These are phyloP conservation scores for Erodium texanum DNA, from an alignment of 441 rosid species.

Conservation along the genomic window DNA sequence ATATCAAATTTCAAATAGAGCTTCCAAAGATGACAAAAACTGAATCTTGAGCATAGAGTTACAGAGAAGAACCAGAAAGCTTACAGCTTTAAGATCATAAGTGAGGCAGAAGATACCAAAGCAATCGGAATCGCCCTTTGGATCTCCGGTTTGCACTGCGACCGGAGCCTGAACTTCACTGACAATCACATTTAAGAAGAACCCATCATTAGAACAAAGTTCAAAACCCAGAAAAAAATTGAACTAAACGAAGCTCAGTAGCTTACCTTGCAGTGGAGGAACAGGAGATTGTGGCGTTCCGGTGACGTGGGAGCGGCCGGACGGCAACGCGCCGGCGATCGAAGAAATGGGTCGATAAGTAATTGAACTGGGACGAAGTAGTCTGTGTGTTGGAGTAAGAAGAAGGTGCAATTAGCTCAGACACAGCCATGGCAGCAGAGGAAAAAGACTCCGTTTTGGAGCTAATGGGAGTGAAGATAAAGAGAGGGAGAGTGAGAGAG, in stretches of 20 bases:
- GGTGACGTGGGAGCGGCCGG: not conserved
- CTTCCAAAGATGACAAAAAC: no score
- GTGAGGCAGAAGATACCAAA: slow-evolving; percentile 22
- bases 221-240: no score
- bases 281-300: not conserved
- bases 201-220: not conserved
- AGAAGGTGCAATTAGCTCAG: no score
- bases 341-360: no score
- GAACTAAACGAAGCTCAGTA: not conserved
- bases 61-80: slow-evolving; percentile 3
- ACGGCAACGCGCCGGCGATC: no score
- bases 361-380: no score
- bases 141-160: slow-evolving; percentile 27
- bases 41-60: not conserved
- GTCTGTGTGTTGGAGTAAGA: no score
- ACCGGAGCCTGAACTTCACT: slow-evolving; percentile 47
- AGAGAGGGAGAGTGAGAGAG: no score
- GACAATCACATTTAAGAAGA: slow-evolving; percentile 1
- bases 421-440: no score
- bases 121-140: slow-evolving; percentile 51
- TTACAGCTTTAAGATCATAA: slow-evolving; percentile 82
- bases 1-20: no score
- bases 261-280: not conserved
- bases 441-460: no score
- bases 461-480: no score